Base-by-base conservation (phyloP, 306 rosid genomes). In the Rosa multiflora region DNA sequence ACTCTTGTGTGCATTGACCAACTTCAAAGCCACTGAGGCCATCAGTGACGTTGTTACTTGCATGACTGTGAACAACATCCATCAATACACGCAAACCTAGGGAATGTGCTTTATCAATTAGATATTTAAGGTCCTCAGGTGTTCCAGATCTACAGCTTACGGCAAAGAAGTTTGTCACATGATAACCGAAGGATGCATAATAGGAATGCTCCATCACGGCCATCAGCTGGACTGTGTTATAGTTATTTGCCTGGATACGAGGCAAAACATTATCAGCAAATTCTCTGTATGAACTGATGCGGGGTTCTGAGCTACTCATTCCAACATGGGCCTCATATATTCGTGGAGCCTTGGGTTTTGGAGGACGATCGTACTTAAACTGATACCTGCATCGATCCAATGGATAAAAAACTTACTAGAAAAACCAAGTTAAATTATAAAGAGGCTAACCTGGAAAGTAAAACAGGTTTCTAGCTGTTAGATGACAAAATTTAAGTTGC, bases 201-300 rank as follows among this genome's bases (percentile, higher is more conserved):
- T 94, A 94, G 63, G 99, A 94, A 82, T 94, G 99, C 86, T 94
- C 99, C 97, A 94, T 92, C 82, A 94, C 91, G 17, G 97, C 97
- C 99, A 94, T 94, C 86, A 94, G 86, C 83, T 94, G 99, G 76
- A 94, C 95, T 53, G 97, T 94, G 86, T 91, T 94, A 69, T 94
- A 94, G 91, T 94, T 91, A 81, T 91, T 94, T 83, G 82, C 94
- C 68, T 35, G 87, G 75, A 92, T 88, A 76, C 94, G 99, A 84
- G 99, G 99, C 82, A 94, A 87, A 73, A 92, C 53, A 61, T 88
- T 85, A 79, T 94, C 99, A 43, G 99, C 99, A 81, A 94, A 94
- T 86, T 92, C 97, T 82, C 88, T 88, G 83, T 94, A 94, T 66
- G 97, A 92, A 90, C 81, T 91, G 69, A 94, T 82, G 35, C 85